Evolutionary conservation across 75 land plant species (phyloP).

Genomic region (Sequoia sempervirens): DNA sequence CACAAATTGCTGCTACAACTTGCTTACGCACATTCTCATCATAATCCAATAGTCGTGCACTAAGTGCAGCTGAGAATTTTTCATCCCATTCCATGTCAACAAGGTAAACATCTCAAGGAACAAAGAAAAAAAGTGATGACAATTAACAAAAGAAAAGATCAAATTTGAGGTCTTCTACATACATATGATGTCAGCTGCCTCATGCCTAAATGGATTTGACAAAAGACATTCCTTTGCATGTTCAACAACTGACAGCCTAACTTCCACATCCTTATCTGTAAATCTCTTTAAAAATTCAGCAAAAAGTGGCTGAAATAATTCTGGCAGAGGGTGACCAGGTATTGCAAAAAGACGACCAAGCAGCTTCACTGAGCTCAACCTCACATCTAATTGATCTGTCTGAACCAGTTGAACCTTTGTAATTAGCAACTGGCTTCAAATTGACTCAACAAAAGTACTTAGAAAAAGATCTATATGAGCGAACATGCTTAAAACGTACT

Average conservation of each 20-base stretch:
- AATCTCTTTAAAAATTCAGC: slow-evolving; percentile 67
- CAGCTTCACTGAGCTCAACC: slow-evolving; percentile 60
- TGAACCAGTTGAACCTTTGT: slow-evolving; percentile 19
- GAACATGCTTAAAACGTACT: background rate
- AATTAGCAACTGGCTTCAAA: background rate
- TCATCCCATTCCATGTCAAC: background rate
- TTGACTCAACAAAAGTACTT: background rate
- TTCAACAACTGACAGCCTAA: slow-evolving; percentile 64
- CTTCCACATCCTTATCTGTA: slow-evolving; percentile 62
- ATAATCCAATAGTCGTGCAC: slow-evolving; percentile 60
- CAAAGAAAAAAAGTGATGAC: background rate
- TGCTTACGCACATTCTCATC: slow-evolving; percentile 73
- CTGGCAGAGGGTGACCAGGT: slow-evolving; percentile 40
- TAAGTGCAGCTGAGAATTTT: slow-evolving; percentile 46
- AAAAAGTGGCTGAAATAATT: slow-evolving; percentile 53
- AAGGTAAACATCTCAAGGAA: background rate
- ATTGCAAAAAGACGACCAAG: slow-evolving; percentile 67
- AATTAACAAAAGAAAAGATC: background rate
- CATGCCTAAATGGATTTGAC: slow-evolving; percentile 54
- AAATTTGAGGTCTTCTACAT: slow-evolving; percentile 15
- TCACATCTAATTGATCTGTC: slow-evolving; percentile 58
- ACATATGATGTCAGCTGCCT: slow-evolving; percentile 62
- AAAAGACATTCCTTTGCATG: slow-evolving; percentile 59
- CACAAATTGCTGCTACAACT: slow-evolving; percentile 73
- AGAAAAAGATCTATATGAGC: background rate